Percentiles rank a stretch among this genome's conserved stretches.
These are phyloP conservation scores for Ehretia macrophylla DNA, from an alignment of 257 asterid species.

Conservation along the genomic window DNA sequence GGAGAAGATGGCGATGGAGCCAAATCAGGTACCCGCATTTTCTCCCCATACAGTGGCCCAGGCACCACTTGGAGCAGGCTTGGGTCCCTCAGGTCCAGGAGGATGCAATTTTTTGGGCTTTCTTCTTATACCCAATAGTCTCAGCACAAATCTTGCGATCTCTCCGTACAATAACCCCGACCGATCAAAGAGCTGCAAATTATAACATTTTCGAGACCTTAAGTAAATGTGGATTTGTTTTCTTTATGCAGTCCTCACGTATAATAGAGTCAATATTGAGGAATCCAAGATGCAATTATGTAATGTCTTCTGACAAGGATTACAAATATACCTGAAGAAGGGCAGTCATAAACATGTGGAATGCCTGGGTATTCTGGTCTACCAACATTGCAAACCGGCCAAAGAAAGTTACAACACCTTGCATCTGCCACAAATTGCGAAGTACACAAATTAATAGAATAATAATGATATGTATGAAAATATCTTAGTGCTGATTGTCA, in stretches of 20 bases:
- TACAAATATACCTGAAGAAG: conserved; percentile 61
- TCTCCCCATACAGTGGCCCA: conserved; percentile 86
- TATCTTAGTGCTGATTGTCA: too few species aligned
- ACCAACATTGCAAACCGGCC: conserved; percentile 81
- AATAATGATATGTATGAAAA: too few species aligned
- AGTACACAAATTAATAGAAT: neutral
- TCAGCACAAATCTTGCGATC: conserved; percentile 90
- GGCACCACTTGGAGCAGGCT: conserved; percentile 60
- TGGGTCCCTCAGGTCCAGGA: conserved; percentile 70
- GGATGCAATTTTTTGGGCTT: conserved; percentile 55
- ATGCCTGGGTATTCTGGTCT: conserved; percentile 96
- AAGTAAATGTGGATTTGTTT: neutral
- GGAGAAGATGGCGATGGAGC: neutral
- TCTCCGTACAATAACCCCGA: conserved; percentile 92
- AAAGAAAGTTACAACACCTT: conserved; percentile 82
- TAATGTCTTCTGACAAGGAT: conserved; percentile 2
- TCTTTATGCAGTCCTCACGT: neutral
- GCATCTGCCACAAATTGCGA: conserved; percentile 56
- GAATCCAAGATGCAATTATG: neutral
- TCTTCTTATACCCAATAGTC: conserved; percentile 69
- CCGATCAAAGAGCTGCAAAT: conserved; percentile 79
- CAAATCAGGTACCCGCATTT: conserved; percentile 20
- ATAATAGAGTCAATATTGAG: neutral
- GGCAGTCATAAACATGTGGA: conserved; percentile 78
- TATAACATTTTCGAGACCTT: neutral